phyloP scores from a whole-genome alignment of 352 stramenopile species.

The Phytophthora kernoviae region DNA sequence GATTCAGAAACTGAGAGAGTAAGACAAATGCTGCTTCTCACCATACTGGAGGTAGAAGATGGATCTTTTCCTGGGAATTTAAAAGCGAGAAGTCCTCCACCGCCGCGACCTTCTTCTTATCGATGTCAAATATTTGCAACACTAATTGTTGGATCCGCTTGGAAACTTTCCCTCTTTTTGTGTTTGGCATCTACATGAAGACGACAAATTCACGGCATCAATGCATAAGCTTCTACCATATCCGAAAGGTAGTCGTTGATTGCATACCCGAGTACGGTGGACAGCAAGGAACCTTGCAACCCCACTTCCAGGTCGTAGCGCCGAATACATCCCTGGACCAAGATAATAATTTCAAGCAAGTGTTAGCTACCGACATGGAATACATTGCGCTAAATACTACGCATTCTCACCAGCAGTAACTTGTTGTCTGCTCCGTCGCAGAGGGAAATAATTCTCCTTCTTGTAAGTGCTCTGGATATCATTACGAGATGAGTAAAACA shows the following conservation, averaged over 20 bases:
- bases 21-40: slow-evolving; percentile 26
- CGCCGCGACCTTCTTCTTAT: slow-evolving; percentile 66
- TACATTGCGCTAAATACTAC: neutral
- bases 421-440: slow-evolving; percentile 58
- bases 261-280: slow-evolving; percentile 59
- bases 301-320: slow-evolving; percentile 77
- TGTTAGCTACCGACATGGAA: neutral
- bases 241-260: neutral
- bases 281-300: slow-evolving; percentile 78
- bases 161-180: slow-evolving; percentile 51
- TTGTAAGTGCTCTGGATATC: slow-evolving; percentile 58
- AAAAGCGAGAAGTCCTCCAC: slow-evolving; percentile 75
- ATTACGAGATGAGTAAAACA: neutral
- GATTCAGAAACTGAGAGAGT: neutral
- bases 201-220: neutral
- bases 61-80: slow-evolving; percentile 72
- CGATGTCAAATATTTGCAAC: slow-evolving; percentile 64
- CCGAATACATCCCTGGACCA: slow-evolving; percentile 61
- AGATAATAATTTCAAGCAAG: neutral
- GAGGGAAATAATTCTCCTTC: slow-evolving; percentile 76
- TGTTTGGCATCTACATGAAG: slow-evolving; percentile 46
- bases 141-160: slow-evolving; percentile 75
- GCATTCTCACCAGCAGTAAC: slow-evolving; percentile 48
- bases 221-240: neutral
- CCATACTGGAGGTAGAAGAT: slow-evolving; percentile 44